Evolutionary conservation across 2,329 filamentous ascomycete genomes (phyloP).

Genomic region (Drechslerella stenobrocha): DNA sequence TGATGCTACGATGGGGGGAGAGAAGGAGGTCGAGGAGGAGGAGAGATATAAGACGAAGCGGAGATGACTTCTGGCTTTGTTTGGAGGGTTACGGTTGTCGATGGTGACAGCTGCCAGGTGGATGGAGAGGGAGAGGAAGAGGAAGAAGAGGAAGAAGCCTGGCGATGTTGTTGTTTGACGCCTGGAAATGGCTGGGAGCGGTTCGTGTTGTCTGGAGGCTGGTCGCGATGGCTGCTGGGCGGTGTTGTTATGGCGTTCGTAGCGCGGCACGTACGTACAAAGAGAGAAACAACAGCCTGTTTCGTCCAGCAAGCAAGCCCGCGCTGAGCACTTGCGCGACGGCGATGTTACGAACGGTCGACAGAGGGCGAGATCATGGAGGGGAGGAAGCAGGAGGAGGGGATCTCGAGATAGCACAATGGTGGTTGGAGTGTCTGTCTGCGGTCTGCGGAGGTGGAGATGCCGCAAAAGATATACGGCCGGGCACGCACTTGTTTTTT

Average conservation of each 20-base stretch:
- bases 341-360: too few species aligned
- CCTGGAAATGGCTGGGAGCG: neutral
- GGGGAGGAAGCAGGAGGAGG: constrained; percentile 47
- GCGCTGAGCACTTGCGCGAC: too few species aligned
- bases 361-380: too few species aligned
- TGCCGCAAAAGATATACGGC: constrained; percentile 32
- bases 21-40: constrained; percentile 2
- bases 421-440: constrained; percentile 49
- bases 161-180: too few species aligned
- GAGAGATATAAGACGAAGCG: constrained; percentile 5
- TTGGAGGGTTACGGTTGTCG: constrained; percentile 2
- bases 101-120: constrained; percentile 1
- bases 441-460: constrained; percentile 48
- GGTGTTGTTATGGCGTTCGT: constrained; percentile 32
- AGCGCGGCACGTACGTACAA: too few species aligned
- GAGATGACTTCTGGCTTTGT: neutral
- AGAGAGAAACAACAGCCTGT: too few species aligned
- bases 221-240: constrained; percentile 29
- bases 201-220: constrained; percentile 19
- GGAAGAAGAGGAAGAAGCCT: neutral
- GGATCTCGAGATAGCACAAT: constrained; percentile 43
- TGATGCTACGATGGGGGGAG: neutral
- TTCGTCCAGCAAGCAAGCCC: too few species aligned
- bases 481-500: constrained; percentile 29
- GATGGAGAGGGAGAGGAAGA: neutral